Evolutionary conservation across 257 asterid species (phyloP).

Genomic region (Solanum peruvianum): DNA sequence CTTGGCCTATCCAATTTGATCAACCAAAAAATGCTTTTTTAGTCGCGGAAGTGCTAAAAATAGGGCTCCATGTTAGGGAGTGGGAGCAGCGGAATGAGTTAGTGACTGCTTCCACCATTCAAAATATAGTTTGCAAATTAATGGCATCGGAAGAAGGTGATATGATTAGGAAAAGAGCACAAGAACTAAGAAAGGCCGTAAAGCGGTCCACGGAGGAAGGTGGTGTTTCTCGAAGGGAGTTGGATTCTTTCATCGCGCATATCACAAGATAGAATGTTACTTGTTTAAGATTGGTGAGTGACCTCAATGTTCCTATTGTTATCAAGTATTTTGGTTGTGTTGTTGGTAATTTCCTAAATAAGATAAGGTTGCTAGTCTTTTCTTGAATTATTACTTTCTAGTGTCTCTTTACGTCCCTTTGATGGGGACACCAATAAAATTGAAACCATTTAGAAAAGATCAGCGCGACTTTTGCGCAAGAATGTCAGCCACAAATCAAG

Average conservation of each 20-base stretch:
- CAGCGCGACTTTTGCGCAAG: too few species aligned
- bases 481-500: too few species aligned
- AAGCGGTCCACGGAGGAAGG: background rate
- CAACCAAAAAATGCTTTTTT: background rate
- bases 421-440: too few species aligned
- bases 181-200: background rate
- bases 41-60: background rate
- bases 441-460: too few species aligned
- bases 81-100: background rate
- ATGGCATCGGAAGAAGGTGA: background rate
- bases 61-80: background rate
- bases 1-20: background rate
- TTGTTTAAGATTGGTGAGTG: background rate
- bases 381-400: too few species aligned
- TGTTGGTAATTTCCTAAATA: too few species aligned
- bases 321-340: too few species aligned
- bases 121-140: background rate
- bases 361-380: too few species aligned
- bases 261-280: background rate
- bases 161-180: background rate
- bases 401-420: too few species aligned
- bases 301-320: too few species aligned
- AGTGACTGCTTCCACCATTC: background rate
- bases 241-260: background rate
- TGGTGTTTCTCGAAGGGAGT: background rate